phyloP scores from a whole-genome alignment of 805 yeast genomes.

The Candida germanica region DNA sequence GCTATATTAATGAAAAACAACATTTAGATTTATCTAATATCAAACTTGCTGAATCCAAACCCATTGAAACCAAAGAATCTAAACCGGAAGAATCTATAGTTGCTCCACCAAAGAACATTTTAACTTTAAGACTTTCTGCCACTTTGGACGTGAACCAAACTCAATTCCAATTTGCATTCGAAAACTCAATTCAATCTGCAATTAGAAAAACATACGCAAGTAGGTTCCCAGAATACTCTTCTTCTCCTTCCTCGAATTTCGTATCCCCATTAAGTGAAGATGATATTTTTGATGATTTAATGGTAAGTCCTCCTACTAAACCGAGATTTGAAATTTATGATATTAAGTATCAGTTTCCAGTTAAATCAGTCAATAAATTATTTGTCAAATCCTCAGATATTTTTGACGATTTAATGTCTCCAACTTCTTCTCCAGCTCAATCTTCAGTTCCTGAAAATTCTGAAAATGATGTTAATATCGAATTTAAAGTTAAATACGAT shows the following conservation, averaged over 20 bases:
- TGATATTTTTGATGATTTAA: slow-evolving; percentile 38
- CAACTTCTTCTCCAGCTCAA: slow-evolving; percentile 19
- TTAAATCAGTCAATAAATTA: slow-evolving; percentile 7
- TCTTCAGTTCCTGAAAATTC: slow-evolving; percentile 1
- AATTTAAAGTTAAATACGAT: slow-evolving; percentile 32
- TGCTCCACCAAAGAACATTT: slow-evolving; percentile 26
- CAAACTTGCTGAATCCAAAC: slow-evolving; percentile 28
- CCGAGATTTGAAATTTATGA: slow-evolving; percentile 34
- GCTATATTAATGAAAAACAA: slow-evolving; percentile 52
- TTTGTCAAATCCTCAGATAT: slow-evolving; percentile 10
- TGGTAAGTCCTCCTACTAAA: slow-evolving; percentile 33
- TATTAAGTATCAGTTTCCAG: slow-evolving; percentile 21
- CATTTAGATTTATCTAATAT: slow-evolving; percentile 68
- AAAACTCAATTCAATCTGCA: slow-evolving; percentile 28
- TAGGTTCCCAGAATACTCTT: slow-evolving; percentile 35
- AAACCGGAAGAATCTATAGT: slow-evolving; percentile 3
- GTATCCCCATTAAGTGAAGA: slow-evolving; percentile 12
- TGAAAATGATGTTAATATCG: slow-evolving; percentile 23
- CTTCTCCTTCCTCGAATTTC: slow-evolving; percentile 23
- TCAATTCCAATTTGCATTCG: slow-evolving; percentile 29
- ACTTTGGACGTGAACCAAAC: slow-evolving; percentile 23
- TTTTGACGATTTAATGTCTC: slow-evolving; percentile 37
- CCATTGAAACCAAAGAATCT: slow-evolving; percentile 10
- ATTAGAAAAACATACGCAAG: slow-evolving; percentile 28
- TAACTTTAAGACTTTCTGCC: slow-evolving; percentile 22